A percentile compares a stretch with the other conserved stretches of the same genome.
phyloP scores from a whole-genome alignment of 2,329 filamentous ascomycete species.

The Botrytis sinoallii region DNA sequence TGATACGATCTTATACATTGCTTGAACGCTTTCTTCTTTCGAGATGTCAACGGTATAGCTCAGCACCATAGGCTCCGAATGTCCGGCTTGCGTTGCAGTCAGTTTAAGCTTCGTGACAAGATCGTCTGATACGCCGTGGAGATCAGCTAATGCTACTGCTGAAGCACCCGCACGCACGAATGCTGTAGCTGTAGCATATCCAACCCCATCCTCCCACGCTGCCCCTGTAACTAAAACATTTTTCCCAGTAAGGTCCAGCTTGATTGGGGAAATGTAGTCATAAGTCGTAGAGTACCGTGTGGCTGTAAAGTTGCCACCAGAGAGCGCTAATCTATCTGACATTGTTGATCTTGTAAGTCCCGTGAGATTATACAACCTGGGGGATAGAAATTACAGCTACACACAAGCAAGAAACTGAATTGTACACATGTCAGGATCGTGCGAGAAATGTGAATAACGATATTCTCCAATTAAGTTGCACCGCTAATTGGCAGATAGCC shows the following conservation, averaged over 20 bases:
- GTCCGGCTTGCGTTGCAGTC: conserved; percentile 8
- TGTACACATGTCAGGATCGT: not conserved
- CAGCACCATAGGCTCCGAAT: conserved; percentile 2
- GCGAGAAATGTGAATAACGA: not conserved
- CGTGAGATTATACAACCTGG: not conserved
- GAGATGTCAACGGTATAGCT: conserved; percentile 6
- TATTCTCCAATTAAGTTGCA: not conserved
- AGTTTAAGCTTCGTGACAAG: not conserved
- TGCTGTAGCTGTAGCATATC: conserved; percentile 13
- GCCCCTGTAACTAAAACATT: conserved; percentile 12
- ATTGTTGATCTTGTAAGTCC: not conserved
- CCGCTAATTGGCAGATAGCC: not conserved
- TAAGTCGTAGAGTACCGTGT: conserved; percentile 11
- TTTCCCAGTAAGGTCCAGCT: not conserved
- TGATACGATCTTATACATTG: not conserved
- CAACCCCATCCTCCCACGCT: conserved; percentile 16
- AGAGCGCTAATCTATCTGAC: conserved; percentile 4
- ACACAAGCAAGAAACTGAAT: not conserved
- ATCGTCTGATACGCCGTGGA: not conserved
- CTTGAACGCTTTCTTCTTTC: not conserved
- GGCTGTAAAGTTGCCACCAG: conserved; percentile 2
- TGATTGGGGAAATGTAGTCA: conserved; percentile 8
- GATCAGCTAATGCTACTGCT: conserved; percentile 13
- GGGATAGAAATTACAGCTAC: not conserved
- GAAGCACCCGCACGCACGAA: conserved; percentile 15